These are phyloP conservation scores for Pichia sp. DNA, from an alignment of 1,139 yeast genomes.

Conservation along the genomic window DNA sequence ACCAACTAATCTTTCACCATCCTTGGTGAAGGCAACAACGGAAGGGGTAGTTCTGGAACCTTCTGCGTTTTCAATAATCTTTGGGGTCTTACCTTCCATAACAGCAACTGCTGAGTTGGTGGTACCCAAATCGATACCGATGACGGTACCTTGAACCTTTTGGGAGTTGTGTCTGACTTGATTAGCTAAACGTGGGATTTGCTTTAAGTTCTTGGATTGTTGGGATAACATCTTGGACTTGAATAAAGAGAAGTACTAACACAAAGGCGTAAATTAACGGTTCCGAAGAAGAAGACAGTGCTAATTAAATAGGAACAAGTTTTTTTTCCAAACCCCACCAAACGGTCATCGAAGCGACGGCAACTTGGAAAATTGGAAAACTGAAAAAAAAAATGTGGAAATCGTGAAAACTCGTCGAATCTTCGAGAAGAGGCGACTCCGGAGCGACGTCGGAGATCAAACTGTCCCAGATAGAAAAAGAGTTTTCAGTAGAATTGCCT, in stretches of 20 bases:
- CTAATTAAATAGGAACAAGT: too few relatives aligned
- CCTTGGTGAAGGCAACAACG: conserved; percentile 96
- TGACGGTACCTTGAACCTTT: conserved; percentile 65
- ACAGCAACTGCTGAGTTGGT: conserved; percentile 98
- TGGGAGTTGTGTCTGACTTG: conserved; percentile 38
- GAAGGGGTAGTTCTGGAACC: conserved; percentile 99
- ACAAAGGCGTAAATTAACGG: background rate
- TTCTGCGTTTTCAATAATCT: conserved; percentile 95
- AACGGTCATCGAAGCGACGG: too few relatives aligned
- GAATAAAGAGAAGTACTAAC: too few relatives aligned
- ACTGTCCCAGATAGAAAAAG: too few relatives aligned
- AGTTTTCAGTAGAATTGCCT: too few relatives aligned
- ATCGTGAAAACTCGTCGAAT: too few relatives aligned
- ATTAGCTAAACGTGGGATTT: conserved; percentile 2
- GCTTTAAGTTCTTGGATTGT: background rate
- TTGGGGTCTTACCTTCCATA: conserved; percentile 95
- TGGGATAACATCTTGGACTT: background rate
- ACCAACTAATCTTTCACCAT: conserved; percentile 93
- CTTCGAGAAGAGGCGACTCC: too few relatives aligned
- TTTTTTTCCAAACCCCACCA: too few relatives aligned
- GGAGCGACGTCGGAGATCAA: too few relatives aligned
- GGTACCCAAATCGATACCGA: conserved; percentile 98
- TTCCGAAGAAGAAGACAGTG: too few relatives aligned
- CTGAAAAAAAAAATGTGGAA: too few relatives aligned
- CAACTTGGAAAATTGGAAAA: too few relatives aligned